Percentiles rank a stretch among this genome's conserved stretches.
phyloP scores from a whole-genome alignment of 1,284 basidiomycete species.

The Fistulinella cinereoalba region DNA sequence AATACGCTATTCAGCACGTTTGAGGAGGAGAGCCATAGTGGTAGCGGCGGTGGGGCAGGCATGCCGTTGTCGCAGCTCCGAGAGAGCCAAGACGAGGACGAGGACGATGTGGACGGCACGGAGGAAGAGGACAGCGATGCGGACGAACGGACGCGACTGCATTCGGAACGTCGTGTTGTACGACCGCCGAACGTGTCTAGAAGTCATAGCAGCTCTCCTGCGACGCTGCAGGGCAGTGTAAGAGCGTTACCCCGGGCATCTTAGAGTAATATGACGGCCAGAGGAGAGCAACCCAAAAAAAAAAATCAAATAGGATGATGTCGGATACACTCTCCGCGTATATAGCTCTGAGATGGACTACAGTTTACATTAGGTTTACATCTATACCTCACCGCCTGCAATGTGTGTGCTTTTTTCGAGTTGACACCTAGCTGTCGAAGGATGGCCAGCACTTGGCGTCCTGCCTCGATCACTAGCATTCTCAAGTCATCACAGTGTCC shows the following conservation, averaged over 20 bases:
- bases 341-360: slow-evolving; percentile 27
- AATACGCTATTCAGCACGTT: slow-evolving; percentile 64
- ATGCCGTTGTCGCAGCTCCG: slow-evolving; percentile 43
- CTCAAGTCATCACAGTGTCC: too few species aligned
- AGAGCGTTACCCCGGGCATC: slow-evolving; percentile 16
- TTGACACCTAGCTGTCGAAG: too few species aligned
- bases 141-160: slow-evolving; percentile 52
- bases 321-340: slow-evolving; percentile 5
- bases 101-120: slow-evolving; percentile 25
- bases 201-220: slow-evolving; percentile 31
- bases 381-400: slow-evolving; percentile 26
- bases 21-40: slow-evolving; percentile 30
- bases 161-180: slow-evolving; percentile 24
- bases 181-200: slow-evolving; percentile 23
- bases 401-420: slow-evolving; percentile 11
- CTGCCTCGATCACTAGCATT: too few species aligned
- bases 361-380: slow-evolving; percentile 24
- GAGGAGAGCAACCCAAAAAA: too few species aligned
- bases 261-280: slow-evolving; percentile 12
- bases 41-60: slow-evolving; percentile 1
- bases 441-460: too few species aligned
- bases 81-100: slow-evolving; percentile 43
- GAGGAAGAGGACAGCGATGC: slow-evolving; percentile 38
- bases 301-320: not conserved
- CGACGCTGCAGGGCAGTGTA: slow-evolving; percentile 29